Evolutionary conservation across 202 grass and related monocot genomes (phyloP).

Genomic region (Panicum hallii): DNA sequence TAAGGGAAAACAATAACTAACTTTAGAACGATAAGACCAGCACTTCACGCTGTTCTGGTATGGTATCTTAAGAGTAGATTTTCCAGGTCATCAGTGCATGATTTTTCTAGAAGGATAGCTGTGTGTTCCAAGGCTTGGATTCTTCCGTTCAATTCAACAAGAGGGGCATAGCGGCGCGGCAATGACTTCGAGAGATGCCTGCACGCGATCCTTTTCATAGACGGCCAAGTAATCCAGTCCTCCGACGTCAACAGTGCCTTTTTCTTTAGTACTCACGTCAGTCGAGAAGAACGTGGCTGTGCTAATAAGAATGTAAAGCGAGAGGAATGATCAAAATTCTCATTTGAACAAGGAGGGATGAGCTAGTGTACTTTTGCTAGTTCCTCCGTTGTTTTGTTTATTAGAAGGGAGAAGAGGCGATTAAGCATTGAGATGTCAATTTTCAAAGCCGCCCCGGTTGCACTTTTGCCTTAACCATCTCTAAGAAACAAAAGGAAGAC

Average conservation of each 20-base stretch:
- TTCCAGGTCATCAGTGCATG: neutral
- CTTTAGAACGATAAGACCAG: constrained; percentile 24
- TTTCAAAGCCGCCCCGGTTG: neutral
- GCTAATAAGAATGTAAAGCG: neutral
- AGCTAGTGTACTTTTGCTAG: neutral
- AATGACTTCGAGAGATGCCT: constrained; percentile 18
- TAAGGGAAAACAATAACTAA: neutral
- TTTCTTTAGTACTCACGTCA: neutral
- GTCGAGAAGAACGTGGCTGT: neutral
- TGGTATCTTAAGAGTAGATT: neutral
- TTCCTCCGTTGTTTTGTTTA: neutral
- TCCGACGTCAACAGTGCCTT: neutral
- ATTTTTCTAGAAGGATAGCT: constrained; percentile 28
- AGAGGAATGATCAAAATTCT: neutral
- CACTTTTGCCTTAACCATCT: neutral
- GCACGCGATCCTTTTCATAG: constrained; percentile 39
- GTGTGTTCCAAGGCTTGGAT: neutral
- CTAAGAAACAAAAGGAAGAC: neutral
- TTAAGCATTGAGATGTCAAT: neutral
- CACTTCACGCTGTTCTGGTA: neutral
- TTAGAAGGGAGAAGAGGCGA: neutral
- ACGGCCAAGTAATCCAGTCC: neutral
- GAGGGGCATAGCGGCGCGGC: neutral
- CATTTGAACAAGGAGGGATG: neutral
- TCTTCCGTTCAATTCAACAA: constrained; percentile 45